Conservation (phyloP, 2,329 filamentous ascomycete species). For the Diaporthe humulicola region DNA sequence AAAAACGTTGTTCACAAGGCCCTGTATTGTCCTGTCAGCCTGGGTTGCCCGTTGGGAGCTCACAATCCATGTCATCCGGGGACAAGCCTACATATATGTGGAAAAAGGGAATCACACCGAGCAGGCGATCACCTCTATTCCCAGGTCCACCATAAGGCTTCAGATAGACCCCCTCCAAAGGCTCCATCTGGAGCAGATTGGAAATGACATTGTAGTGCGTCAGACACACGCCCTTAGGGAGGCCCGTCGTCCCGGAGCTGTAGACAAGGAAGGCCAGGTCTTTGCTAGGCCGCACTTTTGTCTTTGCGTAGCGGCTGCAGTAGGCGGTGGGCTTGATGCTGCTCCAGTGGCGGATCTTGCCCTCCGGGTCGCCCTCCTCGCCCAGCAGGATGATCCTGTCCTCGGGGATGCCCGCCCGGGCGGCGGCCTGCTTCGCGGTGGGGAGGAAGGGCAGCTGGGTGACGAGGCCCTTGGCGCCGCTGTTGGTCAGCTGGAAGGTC, state of each 20-base stretch:
- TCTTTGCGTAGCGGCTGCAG: slow-evolving; percentile 65
- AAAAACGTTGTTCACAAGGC: slow-evolving; percentile 80
- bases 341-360: slow-evolving; percentile 78
- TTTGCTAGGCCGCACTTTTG: slow-evolving; percentile 74
- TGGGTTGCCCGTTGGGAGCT: neutral
- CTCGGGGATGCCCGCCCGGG: slow-evolving; percentile 76
- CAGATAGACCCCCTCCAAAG: slow-evolving; percentile 68
- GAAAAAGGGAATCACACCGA: slow-evolving; percentile 90
- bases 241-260: slow-evolving; percentile 88
- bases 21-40: slow-evolving; percentile 49
- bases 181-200: slow-evolving; percentile 72
- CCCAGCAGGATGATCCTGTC: slow-evolving; percentile 84
- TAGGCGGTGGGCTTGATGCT: slow-evolving; percentile 75
- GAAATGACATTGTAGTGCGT: slow-evolving; percentile 86
- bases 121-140: slow-evolving; percentile 76
- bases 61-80: neutral
- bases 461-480: slow-evolving; percentile 78
- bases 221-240: slow-evolving; percentile 92
- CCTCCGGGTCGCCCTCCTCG: slow-evolving; percentile 71
- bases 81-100: slow-evolving; percentile 82
- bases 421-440: slow-evolving; percentile 76
- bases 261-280: slow-evolving; percentile 91
- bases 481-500: slow-evolving; percentile 85
- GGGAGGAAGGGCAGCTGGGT: slow-evolving; percentile 79
- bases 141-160: slow-evolving; percentile 69